Percentiles rank a stretch among this genome's conserved stretches.
Evolutionary conservation across 148 eudicot genomes (phyloP).

Genomic region (Rhododendron williamsianum): DNA sequence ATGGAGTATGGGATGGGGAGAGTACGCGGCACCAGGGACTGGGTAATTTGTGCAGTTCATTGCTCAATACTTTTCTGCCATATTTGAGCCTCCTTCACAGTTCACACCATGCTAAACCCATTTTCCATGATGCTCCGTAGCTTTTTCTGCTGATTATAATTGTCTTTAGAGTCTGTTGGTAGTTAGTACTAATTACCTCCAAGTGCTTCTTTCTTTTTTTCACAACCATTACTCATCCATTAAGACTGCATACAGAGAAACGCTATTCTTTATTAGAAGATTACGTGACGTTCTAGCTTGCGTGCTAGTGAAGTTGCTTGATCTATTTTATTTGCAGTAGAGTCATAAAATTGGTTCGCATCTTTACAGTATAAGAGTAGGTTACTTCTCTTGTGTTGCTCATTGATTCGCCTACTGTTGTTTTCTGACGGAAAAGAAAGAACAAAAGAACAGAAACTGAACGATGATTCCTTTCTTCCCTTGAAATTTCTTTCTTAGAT

Average conservation of each 20-base stretch:
- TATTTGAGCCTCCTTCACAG: not conserved
- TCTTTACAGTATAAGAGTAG: not conserved
- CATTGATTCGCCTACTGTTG: not conserved
- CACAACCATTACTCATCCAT: not conserved
- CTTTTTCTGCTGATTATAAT: not conserved
- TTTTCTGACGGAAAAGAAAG: not conserved
- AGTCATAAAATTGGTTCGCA: not conserved
- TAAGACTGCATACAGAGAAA: not conserved
- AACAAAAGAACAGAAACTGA: not conserved
- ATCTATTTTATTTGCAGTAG: no score
- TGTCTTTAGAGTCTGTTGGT: not conserved
- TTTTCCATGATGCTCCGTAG: not conserved
- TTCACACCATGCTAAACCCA: not conserved
- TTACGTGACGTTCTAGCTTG: not conserved
- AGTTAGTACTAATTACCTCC: not conserved
- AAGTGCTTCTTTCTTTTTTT: not conserved
- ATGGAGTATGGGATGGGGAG: slow-evolving; percentile 76
- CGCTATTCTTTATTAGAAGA: not conserved
- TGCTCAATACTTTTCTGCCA: not conserved
- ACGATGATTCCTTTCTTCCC: not conserved
- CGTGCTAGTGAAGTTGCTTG: not conserved
- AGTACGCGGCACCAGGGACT: slow-evolving; percentile 67
- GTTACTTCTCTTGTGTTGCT: not conserved
- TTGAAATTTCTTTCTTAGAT: not conserved
- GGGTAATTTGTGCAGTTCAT: slow-evolving; percentile 41